These are phyloP conservation scores for Spirogloea muscicola DNA, from an alignment of 139 green algal genomes.

Conservation along the genomic window DNA sequence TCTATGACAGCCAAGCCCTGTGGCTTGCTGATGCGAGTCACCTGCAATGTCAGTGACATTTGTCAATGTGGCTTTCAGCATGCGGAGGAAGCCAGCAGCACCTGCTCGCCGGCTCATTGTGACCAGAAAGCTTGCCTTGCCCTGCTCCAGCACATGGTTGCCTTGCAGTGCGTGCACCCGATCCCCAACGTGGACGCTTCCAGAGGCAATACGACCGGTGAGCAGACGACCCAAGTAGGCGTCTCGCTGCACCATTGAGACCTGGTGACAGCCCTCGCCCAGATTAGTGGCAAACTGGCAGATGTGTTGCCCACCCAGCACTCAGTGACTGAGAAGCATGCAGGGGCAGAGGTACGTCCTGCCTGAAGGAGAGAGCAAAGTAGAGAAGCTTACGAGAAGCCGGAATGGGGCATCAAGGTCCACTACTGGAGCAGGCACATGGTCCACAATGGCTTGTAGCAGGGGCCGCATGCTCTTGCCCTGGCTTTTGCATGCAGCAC, in stretches of 20 bases:
- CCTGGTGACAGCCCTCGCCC: slow-evolving; percentile 51
- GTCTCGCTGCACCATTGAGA: slow-evolving; percentile 82
- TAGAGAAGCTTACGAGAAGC: slow-evolving; percentile 76
- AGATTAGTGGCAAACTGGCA: not conserved
- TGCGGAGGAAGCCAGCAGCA: too few species aligned
- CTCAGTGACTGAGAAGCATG: not conserved
- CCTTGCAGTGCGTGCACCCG: slow-evolving; percentile 44
- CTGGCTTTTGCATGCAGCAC: not conserved
- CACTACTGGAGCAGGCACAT: slow-evolving; percentile 64
- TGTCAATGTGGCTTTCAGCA: too few species aligned
- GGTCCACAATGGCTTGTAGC: slow-evolving; percentile 68
- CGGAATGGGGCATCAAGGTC: slow-evolving; percentile 54
- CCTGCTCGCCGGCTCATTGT: too few species aligned
- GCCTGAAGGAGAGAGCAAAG: slow-evolving; percentile 67
- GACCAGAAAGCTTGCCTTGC: too few species aligned
- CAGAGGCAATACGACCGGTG: slow-evolving; percentile 70
- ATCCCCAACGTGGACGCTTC: slow-evolving; percentile 63
- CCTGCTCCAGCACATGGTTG: too few species aligned
- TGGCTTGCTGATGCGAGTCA: slow-evolving; percentile 74
- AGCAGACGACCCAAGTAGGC: slow-evolving; percentile 72
- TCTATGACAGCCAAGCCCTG: slow-evolving; percentile 52
- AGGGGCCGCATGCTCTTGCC: slow-evolving; percentile 66
- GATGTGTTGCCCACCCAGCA: not conserved
- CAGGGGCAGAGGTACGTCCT: not conserved
- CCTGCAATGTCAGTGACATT: too few species aligned